Conservation (phyloP, 495 filamentous ascomycete genomes). For the Hypoxylon cercidicola region DNA sequence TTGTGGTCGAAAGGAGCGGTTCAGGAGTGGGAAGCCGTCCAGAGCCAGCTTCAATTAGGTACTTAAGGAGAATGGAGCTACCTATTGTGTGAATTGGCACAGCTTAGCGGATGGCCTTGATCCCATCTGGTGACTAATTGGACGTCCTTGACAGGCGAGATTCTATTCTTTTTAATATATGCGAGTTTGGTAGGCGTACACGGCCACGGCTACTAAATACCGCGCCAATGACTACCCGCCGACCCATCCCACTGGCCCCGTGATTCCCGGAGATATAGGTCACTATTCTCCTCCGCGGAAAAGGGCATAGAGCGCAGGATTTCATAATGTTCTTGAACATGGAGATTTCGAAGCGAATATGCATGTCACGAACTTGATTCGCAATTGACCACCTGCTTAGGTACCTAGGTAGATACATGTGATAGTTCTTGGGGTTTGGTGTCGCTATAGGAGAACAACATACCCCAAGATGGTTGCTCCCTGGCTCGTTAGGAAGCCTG, state of each 20-base stretch:
- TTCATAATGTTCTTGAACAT: conserved; percentile 3
- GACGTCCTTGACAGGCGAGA: conserved; percentile 24
- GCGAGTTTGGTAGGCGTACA: conserved; percentile 9
- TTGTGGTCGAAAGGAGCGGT: not conserved
- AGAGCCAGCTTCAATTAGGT: conserved; percentile 8
- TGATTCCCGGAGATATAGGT: not conserved
- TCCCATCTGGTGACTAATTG: conserved; percentile 29
- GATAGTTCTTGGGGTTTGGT: not conserved
- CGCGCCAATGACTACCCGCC: not conserved
- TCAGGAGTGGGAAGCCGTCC: conserved; percentile 8
- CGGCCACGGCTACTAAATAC: not conserved
- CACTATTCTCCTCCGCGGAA: not conserved
- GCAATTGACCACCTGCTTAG: not conserved
- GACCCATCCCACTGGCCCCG: not conserved
- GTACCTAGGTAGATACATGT: no score
- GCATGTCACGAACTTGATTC: not conserved
- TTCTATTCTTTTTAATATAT: not conserved
- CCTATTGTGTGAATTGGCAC: not conserved
- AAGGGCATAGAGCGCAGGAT: conserved; percentile 3
- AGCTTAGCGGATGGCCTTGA: conserved; percentile 5
- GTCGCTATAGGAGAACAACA: not conserved
- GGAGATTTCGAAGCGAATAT: not conserved
- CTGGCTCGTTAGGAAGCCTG: not conserved
- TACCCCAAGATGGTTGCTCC: not conserved
- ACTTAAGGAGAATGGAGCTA: not conserved